Conservation (phyloP, 371 early-diverging fungal genomes). For the Syncephalis plumigaleata region DNA sequence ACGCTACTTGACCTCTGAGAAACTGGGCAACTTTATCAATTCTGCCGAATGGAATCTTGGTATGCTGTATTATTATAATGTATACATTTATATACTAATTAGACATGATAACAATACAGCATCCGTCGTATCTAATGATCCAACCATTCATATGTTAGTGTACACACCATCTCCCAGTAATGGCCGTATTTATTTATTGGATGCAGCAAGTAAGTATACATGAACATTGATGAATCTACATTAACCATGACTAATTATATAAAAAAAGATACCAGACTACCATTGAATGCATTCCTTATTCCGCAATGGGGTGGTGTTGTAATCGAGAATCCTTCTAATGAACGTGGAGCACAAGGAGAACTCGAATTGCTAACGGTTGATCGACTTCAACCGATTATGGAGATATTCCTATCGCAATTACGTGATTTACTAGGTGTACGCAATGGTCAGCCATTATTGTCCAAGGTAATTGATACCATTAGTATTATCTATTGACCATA, state of each 20-base stretch:
- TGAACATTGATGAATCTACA: neutral
- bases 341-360: constrained; percentile 1
- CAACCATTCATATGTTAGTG: constrained; percentile 71
- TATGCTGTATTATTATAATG: constrained; percentile 12
- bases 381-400: constrained; percentile 53
- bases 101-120: constrained; percentile 20
- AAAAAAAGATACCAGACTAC: neutral
- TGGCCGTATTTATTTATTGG: constrained; percentile 48
- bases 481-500: neutral
- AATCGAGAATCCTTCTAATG: constrained; percentile 38
- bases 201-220: constrained; percentile 20
- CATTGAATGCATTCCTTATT: constrained; percentile 65
- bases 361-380: constrained; percentile 15
- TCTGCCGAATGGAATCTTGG: constrained; percentile 83
- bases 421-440: constrained; percentile 63
- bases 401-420: constrained; percentile 58
- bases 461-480: neutral
- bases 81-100: neutral
- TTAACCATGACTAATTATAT: no score
- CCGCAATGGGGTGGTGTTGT: constrained; percentile 88
- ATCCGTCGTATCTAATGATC: constrained; percentile 58
- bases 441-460: constrained; percentile 9
- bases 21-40: constrained; percentile 66
- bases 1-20: constrained; percentile 27
- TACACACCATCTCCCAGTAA: constrained; percentile 54